Evolutionary conservation across 1,284 basidiomycete species (phyloP), one percentile per base, ranked within the genome.

Genomic region (Rhodotorula mucilaginosa): DNA sequence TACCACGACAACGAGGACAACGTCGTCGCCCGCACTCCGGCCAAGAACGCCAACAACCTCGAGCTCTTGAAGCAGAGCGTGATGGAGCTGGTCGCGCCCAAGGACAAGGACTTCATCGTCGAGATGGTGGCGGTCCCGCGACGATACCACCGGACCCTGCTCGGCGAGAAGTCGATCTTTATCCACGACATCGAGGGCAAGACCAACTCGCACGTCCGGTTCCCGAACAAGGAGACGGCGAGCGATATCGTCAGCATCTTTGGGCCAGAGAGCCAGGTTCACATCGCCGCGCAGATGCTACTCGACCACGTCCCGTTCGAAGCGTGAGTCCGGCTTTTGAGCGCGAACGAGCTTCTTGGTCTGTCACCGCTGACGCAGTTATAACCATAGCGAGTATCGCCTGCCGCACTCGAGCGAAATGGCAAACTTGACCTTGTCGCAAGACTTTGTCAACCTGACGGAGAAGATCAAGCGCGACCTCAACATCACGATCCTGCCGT

Each of bases 1-100:
- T 97, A 98, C 82, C 88, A 92, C 78, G 94, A 99, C 82, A 97
- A 97, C 81, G 96, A 98, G 80, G 96, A 99, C 83, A 99, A 99
- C 79, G 96, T 99, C 64, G 89, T 99, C 58, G 96, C 96, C 29
- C 87, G 96, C 61, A 99, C 96, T 5, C 96, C 96, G 12, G 93
- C 94, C 58, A 99, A 99, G 86, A 99, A 99, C 80, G 92, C 93
- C 15, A 89, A 90, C 81, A 97, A 96, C 81, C 83, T 99, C 78
- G 94, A 98, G 78, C 93, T 96, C 80, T 84, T 99, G 77, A 98
- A 97, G 84, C 90, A 92, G 80, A 90, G 92, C 46, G 93, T 99
- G 67, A 97, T 97, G 93, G 96, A 98, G 82, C 85, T 98, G 76
- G 94, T 99, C 56, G 93, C 91, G 80, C 93, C 93, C 44, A 98